Percentiles rank a stretch among this genome's conserved stretches.
Conservation (phyloP, 768 basidiomycete genomes). For the Termitomyces sp. region DNA sequence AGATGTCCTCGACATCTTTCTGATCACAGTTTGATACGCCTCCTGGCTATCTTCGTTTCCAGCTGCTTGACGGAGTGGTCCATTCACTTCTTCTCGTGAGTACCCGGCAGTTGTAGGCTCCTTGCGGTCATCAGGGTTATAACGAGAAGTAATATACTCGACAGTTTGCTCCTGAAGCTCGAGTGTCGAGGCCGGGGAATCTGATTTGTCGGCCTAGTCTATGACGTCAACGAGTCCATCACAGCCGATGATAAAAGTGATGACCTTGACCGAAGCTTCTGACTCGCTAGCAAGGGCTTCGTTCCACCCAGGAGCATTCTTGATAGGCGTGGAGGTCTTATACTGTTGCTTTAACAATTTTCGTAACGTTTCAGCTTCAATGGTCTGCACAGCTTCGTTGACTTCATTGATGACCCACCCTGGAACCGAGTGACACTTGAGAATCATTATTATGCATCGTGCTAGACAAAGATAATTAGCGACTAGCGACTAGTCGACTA, state of each 20-base stretch:
- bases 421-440: conserved; percentile 30
- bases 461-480: conserved; percentile 26
- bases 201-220: conserved; percentile 40
- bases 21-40: conserved; percentile 12
- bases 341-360: conserved; percentile 43
- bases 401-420: neutral
- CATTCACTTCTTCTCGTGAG: conserved; percentile 40
- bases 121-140: conserved; percentile 32
- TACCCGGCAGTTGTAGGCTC: conserved; percentile 35
- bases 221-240: neutral
- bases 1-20: conserved; percentile 13
- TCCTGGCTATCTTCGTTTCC: conserved; percentile 25
- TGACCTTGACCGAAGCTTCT: conserved; percentile 64
- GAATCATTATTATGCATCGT: conserved; percentile 62
- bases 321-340: conserved; percentile 45
- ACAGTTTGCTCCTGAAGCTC: conserved; percentile 42
- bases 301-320: conserved; percentile 70
- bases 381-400: conserved; percentile 27
- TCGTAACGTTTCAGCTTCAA: conserved; percentile 53
- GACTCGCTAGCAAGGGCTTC: conserved; percentile 61
- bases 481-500: neutral
- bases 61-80: conserved; percentile 37
- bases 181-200: conserved; percentile 13
- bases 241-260: neutral
- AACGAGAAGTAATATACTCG: conserved; percentile 37